Conservation (phyloP, 192 early-diverging fungal genomes). For the Kappamyces sp. region DNA sequence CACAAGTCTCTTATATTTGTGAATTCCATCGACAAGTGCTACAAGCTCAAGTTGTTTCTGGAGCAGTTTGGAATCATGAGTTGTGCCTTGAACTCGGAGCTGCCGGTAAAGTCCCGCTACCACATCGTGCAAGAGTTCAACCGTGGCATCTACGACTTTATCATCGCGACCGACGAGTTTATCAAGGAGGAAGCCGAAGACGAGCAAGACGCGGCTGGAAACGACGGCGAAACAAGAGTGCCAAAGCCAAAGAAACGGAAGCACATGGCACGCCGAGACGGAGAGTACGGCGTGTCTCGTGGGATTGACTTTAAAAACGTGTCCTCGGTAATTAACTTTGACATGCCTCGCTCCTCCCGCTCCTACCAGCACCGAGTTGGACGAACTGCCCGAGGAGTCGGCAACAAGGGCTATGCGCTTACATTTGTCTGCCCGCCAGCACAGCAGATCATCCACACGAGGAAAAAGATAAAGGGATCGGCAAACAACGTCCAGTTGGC, state of each 20-base stretch:
- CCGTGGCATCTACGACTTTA: slow-evolving; percentile 88
- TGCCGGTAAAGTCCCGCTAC: slow-evolving; percentile 81
- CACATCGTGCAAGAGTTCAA: slow-evolving; percentile 98
- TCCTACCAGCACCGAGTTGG: slow-evolving; percentile 93
- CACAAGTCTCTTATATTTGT: slow-evolving; percentile 95
- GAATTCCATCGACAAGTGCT: slow-evolving; percentile 90
- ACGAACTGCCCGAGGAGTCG: slow-evolving; percentile 85
- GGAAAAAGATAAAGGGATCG: slow-evolving; percentile 23
- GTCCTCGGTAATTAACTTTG: slow-evolving; percentile 93
- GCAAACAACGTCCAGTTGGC: slow-evolving; percentile 14
- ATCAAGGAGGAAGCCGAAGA: slow-evolving; percentile 42
- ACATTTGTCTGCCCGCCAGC: slow-evolving; percentile 71
- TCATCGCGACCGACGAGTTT: slow-evolving; percentile 94
- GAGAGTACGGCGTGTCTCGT: slow-evolving; percentile 91
- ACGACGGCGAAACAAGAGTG: slow-evolving; percentile 20
- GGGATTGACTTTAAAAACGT: slow-evolving; percentile 96
- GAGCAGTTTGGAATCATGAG: slow-evolving; percentile 92
- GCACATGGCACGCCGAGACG: slow-evolving; percentile 51
- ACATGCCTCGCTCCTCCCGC: slow-evolving; percentile 78
- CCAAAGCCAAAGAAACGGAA: slow-evolving; percentile 29
- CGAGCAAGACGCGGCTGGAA: slow-evolving; percentile 41
- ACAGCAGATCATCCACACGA: slow-evolving; percentile 23
- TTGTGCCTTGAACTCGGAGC: slow-evolving; percentile 90
- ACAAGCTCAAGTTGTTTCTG: slow-evolving; percentile 85
- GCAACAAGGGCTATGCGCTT: slow-evolving; percentile 80